A percentile compares a stretch with the other conserved stretches of the same genome.
These are phyloP conservation scores for Aphanomyces astaci DNA, from an alignment of 352 stramenopile genomes.

Conservation along the genomic window DNA sequence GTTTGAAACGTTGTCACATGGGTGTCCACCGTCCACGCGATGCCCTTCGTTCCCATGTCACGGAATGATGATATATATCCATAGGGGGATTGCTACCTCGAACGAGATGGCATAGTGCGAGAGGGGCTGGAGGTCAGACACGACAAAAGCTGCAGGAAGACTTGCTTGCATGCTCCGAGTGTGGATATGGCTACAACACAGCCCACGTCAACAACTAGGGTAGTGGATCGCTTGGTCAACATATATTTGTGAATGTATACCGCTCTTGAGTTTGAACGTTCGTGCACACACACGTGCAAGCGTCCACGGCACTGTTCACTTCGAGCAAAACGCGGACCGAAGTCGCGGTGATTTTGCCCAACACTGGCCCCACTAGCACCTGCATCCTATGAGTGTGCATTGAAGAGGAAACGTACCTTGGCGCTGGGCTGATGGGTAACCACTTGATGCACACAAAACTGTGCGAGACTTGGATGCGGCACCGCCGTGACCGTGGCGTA, in stretches of 20 bases:
- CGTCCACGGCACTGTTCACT: constrained; percentile 37
- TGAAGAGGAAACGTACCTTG: background rate
- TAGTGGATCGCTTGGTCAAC: no score
- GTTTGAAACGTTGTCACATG: background rate
- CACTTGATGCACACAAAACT: constrained; percentile 34
- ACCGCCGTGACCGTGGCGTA: constrained; percentile 47
- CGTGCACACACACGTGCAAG: constrained; percentile 35
- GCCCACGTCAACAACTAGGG: background rate
- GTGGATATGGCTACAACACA: background rate
- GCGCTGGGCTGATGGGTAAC: constrained; percentile 32
- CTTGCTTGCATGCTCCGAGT: background rate
- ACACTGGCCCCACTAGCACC: constrained; percentile 50
- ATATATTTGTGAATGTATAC: no score
- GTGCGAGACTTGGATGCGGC: constrained; percentile 34
- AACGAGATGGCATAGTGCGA: constrained; percentile 3
- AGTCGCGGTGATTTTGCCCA: constrained; percentile 47
- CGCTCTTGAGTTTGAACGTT: constrained; percentile 31
- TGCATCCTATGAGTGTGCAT: background rate
- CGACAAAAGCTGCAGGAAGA: background rate
- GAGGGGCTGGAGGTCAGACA: background rate
- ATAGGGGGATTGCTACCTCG: no score
- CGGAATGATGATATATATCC: no score
- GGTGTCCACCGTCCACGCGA: background rate
- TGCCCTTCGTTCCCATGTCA: background rate
- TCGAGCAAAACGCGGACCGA: constrained; percentile 55